A percentile compares a stretch with the other conserved stretches of the same genome.
phyloP scores from a whole-genome alignment of 129 eudicot genomes.

The Artemisia tridentata region DNA sequence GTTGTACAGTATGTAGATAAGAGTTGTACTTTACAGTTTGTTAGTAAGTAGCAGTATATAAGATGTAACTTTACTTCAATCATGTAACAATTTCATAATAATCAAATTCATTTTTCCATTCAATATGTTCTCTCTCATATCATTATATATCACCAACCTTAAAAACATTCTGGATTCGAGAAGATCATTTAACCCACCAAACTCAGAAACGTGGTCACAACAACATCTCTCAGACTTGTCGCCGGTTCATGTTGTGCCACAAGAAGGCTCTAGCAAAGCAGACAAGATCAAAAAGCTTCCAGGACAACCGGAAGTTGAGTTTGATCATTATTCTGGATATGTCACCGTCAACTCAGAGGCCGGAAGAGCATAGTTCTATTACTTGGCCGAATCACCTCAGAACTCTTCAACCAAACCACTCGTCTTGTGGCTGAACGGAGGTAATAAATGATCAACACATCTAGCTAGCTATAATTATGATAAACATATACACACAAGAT shows the following conservation, averaged over 20 bases:
- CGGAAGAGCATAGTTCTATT: constrained; percentile 51
- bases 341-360: constrained; percentile 42
- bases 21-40: too few species aligned
- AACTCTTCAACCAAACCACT: constrained; percentile 51
- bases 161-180: constrained; percentile 27
- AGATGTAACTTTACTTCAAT: too few species aligned
- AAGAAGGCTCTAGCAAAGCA: constrained; percentile 40
- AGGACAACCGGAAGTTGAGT: constrained; percentile 47
- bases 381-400: constrained; percentile 51
- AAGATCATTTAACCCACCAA: constrained; percentile 13
- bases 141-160: too few species aligned
- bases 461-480: too few species aligned
- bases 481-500: not conserved
- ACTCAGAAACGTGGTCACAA: constrained; percentile 12
- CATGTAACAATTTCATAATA: too few species aligned
- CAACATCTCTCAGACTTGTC: constrained; percentile 16
- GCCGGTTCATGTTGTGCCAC: constrained; percentile 23
- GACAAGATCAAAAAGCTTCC: constrained; percentile 41
- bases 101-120: too few species aligned
- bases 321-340: constrained; percentile 53
- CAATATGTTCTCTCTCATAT: too few species aligned
- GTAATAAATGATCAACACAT: not conserved
- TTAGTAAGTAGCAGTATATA: too few species aligned
- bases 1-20: too few species aligned
- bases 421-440: constrained; percentile 52